Evolutionary conservation across 2,329 filamentous ascomycete species (phyloP).

Genomic region (Fusarium subglutinans): DNA sequence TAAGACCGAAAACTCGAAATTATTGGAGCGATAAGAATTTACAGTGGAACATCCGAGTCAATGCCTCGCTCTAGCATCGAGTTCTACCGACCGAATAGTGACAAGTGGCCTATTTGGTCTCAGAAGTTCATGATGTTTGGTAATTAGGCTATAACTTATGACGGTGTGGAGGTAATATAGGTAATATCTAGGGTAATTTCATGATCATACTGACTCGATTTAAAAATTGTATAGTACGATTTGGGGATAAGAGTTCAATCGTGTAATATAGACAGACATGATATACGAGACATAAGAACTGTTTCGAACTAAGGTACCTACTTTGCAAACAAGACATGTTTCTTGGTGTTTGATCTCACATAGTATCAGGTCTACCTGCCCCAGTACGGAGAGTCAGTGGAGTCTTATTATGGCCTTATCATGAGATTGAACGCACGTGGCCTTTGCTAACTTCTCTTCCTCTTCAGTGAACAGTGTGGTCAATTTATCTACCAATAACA

Average conservation of each 20-base stretch:
- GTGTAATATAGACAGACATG: background rate
- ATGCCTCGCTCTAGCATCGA: slow-evolving; percentile 20
- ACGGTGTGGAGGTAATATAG: background rate
- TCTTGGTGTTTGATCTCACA: background rate
- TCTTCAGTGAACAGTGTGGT: background rate
- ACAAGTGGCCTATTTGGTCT: slow-evolving; percentile 33
- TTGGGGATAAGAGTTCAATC: background rate
- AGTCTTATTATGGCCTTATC: background rate
- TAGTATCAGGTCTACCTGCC: background rate
- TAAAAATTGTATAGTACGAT: background rate
- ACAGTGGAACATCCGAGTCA: slow-evolving; percentile 1
- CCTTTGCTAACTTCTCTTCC: background rate
- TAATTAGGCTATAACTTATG: background rate
- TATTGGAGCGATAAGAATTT: slow-evolving; percentile 38
- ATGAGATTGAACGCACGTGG: slow-evolving; percentile 6
- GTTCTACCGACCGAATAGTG: slow-evolving; percentile 27
- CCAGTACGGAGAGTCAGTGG: background rate
- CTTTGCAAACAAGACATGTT: background rate
- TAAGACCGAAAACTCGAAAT: background rate
- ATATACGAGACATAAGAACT: background rate
- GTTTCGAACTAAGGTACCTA: background rate
- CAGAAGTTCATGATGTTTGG: slow-evolving; percentile 34
- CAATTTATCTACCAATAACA: slow-evolving; percentile 9
- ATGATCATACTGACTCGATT: slow-evolving; percentile 8
- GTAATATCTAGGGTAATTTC: slow-evolving; percentile 3